Percentiles rank a stretch among this genome's conserved stretches.
These are phyloP conservation scores for Thyridium curvatum DNA, from an alignment of 2,329 filamentous ascomycete species.

Conservation along the genomic window DNA sequence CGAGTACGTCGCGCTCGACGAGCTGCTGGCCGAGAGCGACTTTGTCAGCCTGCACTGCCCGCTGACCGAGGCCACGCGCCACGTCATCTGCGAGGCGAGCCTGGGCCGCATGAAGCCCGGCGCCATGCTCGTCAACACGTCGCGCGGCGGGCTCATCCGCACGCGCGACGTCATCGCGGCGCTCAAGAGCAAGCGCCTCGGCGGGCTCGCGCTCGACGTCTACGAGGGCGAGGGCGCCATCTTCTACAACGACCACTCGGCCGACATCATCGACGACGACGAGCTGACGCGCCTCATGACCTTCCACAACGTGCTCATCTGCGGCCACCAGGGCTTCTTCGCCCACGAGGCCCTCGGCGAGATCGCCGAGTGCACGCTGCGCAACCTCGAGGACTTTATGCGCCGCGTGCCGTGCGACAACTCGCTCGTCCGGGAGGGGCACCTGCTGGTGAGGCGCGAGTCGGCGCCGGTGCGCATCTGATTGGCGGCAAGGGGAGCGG, in stretches of 20 bases:
- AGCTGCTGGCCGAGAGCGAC: constrained; percentile 49
- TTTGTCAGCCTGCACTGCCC: constrained; percentile 63
- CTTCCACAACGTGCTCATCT: constrained; percentile 62
- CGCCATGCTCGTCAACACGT: constrained; percentile 61
- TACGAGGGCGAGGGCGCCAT: constrained; percentile 59
- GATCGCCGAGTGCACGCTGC: constrained; percentile 54
- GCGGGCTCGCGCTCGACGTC: constrained; percentile 60
- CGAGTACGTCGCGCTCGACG: constrained; percentile 45
- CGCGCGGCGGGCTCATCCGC: constrained; percentile 58
- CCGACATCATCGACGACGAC: constrained; percentile 61
- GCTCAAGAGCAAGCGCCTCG: constrained; percentile 53
- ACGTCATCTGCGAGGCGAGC: constrained; percentile 51
- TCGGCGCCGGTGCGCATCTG: constrained; percentile 29
- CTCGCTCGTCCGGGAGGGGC: constrained; percentile 22
- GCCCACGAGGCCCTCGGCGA: constrained; percentile 58
- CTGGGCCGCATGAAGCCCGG: constrained; percentile 51
- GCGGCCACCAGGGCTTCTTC: constrained; percentile 65
- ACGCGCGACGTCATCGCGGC: constrained; percentile 52
- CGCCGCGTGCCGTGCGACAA: constrained; percentile 25
- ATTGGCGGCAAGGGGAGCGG: not conserved
- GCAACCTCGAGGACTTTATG: constrained; percentile 45
- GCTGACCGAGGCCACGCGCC: constrained; percentile 50
- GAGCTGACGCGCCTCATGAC: constrained; percentile 60
- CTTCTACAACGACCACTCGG: constrained; percentile 61
- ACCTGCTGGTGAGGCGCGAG: constrained; percentile 11